Base-by-base conservation (phyloP, 2,329 filamentous ascomycete species). In the Seiridium cupressi region DNA sequence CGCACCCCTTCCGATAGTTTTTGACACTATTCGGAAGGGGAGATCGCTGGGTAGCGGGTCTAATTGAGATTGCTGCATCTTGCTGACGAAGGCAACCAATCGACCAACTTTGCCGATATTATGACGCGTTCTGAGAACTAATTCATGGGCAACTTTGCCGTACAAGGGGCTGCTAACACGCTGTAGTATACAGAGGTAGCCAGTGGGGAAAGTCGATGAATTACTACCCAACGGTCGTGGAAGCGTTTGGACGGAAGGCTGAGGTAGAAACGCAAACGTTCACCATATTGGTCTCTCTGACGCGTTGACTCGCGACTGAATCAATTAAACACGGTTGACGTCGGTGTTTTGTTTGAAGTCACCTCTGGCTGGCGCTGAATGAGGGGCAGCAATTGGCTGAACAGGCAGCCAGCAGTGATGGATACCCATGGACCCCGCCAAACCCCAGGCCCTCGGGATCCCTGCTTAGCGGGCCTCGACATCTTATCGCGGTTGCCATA, bases 1-100 rank as follows among this genome's bases (percentile, higher is more conserved):
- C 68, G 95, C 95, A 68, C 95, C 95, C 73, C 92, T 90, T 59
- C 95, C 95, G 69, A 99, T 97, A 11, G 95, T 99, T 75, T 95
- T 95, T 62, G 95, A 98, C 69, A 99, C 85, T 71, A 99, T 89
- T 65, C 94, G 88, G 76, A 99, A 99, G 57, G 95, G 95, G 55
- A 99, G 83, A 70, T 97, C 87, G 63, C 71, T 80, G 32, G 95
- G 95, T 55, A 98, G 81, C 65, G 94, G 93, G 71, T 93, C 93
- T 67, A 93, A 79, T 78, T 99, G 95, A 66, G 93, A 96, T 84
- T 96, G 83, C 70, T 81, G 81, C 80, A 87, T 85, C 59, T 67
- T 70, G 66, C 69, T 66, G 13, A 34, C 38, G 32, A 13, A 35
- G 49, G 34, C 18, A 38, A n/a, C 34, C 35, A 35, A 32, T 8